phyloP scores from a whole-genome alignment of 352 stramenopile species.

The Globisporangium radiosum region DNA sequence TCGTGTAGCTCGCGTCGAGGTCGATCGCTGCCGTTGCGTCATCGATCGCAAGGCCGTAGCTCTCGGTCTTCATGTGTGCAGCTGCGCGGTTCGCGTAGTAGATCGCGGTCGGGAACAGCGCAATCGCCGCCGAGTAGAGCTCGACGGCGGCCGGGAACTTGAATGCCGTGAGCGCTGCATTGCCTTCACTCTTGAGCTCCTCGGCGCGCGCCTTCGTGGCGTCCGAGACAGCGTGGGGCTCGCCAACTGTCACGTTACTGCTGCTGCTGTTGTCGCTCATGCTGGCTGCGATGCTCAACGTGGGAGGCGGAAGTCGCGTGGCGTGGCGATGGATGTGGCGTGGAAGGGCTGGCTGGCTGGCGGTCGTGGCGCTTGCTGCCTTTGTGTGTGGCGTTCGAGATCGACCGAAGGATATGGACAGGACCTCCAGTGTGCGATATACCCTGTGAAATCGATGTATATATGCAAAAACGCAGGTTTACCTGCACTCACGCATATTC shows the following conservation, averaged over 20 bases:
- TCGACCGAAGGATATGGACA: background rate
- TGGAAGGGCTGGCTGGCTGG: background rate
- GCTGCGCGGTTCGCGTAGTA: slow-evolving; percentile 94
- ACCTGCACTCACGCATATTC: background rate
- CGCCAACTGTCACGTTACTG: slow-evolving; percentile 38
- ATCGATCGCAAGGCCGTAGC: slow-evolving; percentile 96
- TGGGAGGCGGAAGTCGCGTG: too few relatives aligned
- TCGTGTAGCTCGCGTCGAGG: slow-evolving; percentile 94
- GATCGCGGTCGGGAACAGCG: slow-evolving; percentile 83
- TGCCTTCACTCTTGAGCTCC: slow-evolving; percentile 81
- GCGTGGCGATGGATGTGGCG: background rate
- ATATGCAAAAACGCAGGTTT: background rate
- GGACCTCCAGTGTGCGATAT: background rate
- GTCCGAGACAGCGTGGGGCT: slow-evolving; percentile 50
- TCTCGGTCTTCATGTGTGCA: slow-evolving; percentile 97
- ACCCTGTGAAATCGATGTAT: too few relatives aligned
- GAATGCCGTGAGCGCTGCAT: slow-evolving; percentile 74
- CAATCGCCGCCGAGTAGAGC: slow-evolving; percentile 88
- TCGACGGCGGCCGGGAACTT: slow-evolving; percentile 78
- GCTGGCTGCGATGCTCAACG: background rate
- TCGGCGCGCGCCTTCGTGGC: slow-evolving; percentile 61
- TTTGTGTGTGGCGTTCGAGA: slow-evolving; percentile 3
- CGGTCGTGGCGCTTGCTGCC: background rate
- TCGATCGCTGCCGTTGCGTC: slow-evolving; percentile 94
- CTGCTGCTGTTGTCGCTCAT: slow-evolving; percentile 26